A percentile compares a stretch with the other conserved stretches of the same genome.
phyloP scores from a whole-genome alignment of 2,329 filamentous ascomycete species.

The Monilinia fructigena region DNA sequence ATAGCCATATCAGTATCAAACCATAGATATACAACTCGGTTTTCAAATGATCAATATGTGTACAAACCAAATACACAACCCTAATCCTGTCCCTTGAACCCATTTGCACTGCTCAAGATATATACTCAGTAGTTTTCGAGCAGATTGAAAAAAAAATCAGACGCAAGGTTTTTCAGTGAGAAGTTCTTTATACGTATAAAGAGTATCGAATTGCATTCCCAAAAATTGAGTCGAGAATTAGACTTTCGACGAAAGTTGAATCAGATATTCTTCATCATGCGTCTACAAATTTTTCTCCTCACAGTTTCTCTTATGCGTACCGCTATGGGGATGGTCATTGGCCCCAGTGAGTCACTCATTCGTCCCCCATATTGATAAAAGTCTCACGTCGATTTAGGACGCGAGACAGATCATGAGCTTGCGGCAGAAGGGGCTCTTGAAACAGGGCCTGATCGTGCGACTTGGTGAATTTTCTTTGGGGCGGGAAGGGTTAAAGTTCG shows the following conservation, averaged over 20 bases:
- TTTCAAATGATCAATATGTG: background rate
- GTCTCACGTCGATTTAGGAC: background rate
- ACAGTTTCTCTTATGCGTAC: background rate
- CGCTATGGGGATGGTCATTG: background rate
- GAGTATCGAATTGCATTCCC: background rate
- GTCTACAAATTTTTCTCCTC: background rate
- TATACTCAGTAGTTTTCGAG: background rate
- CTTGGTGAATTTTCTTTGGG: background rate
- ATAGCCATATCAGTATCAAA: background rate
- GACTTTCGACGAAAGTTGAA: background rate
- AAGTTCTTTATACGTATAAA: background rate
- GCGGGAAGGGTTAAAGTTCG: background rate
- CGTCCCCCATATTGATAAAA: background rate
- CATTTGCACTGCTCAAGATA: background rate
- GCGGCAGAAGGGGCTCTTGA: background rate
- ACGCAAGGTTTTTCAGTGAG: background rate
- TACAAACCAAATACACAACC: background rate
- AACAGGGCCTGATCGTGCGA: background rate
- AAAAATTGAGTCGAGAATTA: background rate
- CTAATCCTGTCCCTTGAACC: background rate
- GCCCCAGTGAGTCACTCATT: background rate
- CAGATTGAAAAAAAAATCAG: background rate
- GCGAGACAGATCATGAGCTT: background rate
- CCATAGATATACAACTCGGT: background rate
- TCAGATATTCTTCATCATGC: background rate